Percentiles rank a stretch among this genome's conserved stretches.
Conservation (phyloP, 2,329 filamentous ascomycete genomes). For the Bretziella fagacearum region DNA sequence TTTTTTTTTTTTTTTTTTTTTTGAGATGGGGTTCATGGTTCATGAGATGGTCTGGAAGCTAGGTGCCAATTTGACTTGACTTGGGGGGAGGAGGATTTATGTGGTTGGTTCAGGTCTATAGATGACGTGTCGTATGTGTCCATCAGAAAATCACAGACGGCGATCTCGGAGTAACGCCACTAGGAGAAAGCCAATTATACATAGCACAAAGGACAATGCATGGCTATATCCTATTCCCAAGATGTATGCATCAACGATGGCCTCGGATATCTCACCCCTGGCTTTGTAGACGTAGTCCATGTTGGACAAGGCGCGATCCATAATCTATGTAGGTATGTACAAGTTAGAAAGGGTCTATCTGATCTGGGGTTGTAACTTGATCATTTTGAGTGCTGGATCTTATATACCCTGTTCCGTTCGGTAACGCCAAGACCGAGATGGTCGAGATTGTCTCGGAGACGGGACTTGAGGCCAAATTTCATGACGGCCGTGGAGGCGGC, state of each 20-base stretch:
- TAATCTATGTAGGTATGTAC: slow-evolving; percentile 18
- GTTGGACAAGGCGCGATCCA: slow-evolving; percentile 20
- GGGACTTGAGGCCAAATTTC: slow-evolving; percentile 16
- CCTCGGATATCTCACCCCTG: slow-evolving; percentile 18
- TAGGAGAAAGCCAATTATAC: slow-evolving; percentile 18
- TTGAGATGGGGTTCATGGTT: neutral
- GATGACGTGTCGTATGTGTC: neutral
- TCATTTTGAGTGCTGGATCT: neutral
- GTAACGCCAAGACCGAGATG: slow-evolving; percentile 14
- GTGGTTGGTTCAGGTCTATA: neutral
- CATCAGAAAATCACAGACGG: slow-evolving; percentile 14
- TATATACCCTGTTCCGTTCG: slow-evolving; percentile 13
- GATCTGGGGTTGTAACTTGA: too few relatives aligned
- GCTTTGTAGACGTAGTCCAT: slow-evolving; percentile 21
- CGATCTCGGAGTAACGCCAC: slow-evolving; percentile 20
- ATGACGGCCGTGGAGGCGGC: slow-evolving; percentile 24
- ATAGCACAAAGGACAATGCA: slow-evolving; percentile 20
- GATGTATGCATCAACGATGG: slow-evolving; percentile 22
- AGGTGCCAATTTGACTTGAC: neutral
- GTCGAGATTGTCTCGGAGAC: slow-evolving; percentile 13
- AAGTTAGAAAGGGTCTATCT: neutral
- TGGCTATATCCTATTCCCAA: slow-evolving; percentile 23
- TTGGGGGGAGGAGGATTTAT: neutral
- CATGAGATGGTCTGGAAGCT: neutral
- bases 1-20: neutral